Percentiles rank a stretch among this genome's conserved stretches.
phyloP scores from a whole-genome alignment of 176 grass and related monocot species.

The Chrysopogon serrulatus region DNA sequence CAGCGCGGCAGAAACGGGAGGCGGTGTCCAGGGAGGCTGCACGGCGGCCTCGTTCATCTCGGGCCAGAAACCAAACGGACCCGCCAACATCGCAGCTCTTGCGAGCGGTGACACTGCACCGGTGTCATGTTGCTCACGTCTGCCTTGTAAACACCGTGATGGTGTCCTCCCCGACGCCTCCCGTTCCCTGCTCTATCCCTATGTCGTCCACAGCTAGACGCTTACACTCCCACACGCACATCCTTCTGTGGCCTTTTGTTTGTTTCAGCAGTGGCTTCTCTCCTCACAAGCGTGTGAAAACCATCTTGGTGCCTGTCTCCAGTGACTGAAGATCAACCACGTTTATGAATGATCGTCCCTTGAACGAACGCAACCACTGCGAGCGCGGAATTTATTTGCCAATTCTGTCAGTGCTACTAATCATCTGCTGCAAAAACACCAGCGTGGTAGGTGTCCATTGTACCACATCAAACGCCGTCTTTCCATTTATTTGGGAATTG shows the following conservation, averaged over 20 bases:
- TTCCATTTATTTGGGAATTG: slow-evolving; percentile 32
- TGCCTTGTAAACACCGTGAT: neutral
- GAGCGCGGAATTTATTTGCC: neutral
- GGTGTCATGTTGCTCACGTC: too few relatives aligned
- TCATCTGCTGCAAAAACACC: neutral
- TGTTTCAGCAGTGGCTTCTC: neutral
- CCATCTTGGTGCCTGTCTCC: neutral
- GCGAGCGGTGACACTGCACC: too few relatives aligned
- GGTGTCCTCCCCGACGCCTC: neutral
- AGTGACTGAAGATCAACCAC: neutral
- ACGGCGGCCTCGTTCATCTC: neutral
- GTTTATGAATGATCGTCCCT: neutral
- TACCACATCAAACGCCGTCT: neutral
- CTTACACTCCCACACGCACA: neutral
- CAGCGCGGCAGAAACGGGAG: too few relatives aligned
- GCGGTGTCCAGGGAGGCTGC: neutral
- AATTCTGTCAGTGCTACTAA: neutral
- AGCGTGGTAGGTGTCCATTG: neutral
- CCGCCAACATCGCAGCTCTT: too few relatives aligned
- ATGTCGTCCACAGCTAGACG: neutral
- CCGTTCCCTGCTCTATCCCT: neutral
- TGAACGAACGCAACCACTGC: neutral
- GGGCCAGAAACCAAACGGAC: neutral
- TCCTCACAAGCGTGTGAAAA: neutral
- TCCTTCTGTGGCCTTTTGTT: neutral